Conservation (phyloP, 495 filamentous ascomycete species). For the Daldinia grandis region DNA sequence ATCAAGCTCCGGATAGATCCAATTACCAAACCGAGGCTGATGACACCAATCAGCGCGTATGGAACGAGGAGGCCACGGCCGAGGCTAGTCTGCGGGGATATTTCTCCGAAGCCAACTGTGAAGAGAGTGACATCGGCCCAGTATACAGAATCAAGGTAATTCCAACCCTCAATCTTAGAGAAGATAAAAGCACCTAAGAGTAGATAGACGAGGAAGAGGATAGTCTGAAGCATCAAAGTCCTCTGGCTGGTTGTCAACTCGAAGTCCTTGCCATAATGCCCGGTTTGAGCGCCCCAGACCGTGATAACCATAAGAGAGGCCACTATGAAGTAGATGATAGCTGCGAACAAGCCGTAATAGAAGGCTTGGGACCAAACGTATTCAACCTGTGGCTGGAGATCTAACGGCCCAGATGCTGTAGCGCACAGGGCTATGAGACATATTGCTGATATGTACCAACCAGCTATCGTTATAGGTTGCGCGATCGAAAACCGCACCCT, state of each 20-base stretch:
- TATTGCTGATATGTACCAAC: constrained; percentile 72
- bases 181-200: constrained; percentile 78
- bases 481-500: constrained; percentile 81
- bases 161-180: constrained; percentile 76
- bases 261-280: constrained; percentile 74
- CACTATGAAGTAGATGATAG: constrained; percentile 78
- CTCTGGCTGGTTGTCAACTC: constrained; percentile 76
- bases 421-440: constrained; percentile 67
- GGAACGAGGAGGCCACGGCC: constrained; percentile 78
- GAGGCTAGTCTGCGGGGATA: constrained; percentile 60
- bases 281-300: constrained; percentile 67
- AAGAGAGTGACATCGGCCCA: constrained; percentile 87
- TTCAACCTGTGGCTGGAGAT: constrained; percentile 56
- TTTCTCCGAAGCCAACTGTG: constrained; percentile 82
- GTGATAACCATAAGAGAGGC: constrained; percentile 75
- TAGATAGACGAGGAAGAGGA: constrained; percentile 77
- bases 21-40: constrained; percentile 84
- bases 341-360: constrained; percentile 83
- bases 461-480: constrained; percentile 70
- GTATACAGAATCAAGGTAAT: constrained; percentile 80
- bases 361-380: constrained; percentile 75
- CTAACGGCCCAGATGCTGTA: constrained; percentile 61
- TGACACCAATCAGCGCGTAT: constrained; percentile 80
- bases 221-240: constrained; percentile 89
- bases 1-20: constrained; percentile 83